Base-by-base conservation (phyloP, 1,284 basidiomycete genomes). In the Trichosporon ovoides region DNA sequence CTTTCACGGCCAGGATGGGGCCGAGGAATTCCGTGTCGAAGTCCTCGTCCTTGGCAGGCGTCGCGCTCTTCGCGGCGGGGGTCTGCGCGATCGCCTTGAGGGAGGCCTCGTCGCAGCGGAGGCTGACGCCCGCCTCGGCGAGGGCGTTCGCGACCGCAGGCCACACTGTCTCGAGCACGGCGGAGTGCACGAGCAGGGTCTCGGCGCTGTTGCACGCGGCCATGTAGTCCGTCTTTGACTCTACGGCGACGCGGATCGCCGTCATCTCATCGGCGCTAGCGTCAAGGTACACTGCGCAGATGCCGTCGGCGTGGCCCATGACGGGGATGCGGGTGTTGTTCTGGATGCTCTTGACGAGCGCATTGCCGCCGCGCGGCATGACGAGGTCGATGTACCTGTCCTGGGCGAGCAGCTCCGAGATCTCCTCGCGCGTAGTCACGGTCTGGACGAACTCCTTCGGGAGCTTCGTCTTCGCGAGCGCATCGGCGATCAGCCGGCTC, bases 361-460 rank as follows among this genome's bases (percentile, higher is more conserved):
- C 85, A 69, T 95, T 96, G 69, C 92, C 92, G 14, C 96, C 96
- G 55, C 96, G 81, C 0, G 96, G 96, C 75, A 98, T 97, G 56
- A 98, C 94, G 12, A 99, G 82, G 77, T 98, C 94, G 69, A 99
- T 97, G 76, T 92, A 93, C 53, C 84, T 83, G 72, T 98, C 94
- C 70, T 95, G 83, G 7, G 85, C 81, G 3, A 99, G 84, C 35
- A 99, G 79, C 0, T 87, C 85, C 0, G 90, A 87, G 11, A 99
- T 91, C 73, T 98, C 91, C 46, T 86, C 86, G 18, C 96, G 84
- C 1, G 92, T 92, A 67, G 96, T 88, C 49, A 99, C 87, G 5
- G 88, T 85, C 76, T 98, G 96, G 61, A 98, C 87, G 73, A 94
- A 92, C 5, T 87, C 83, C 7, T 78, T 75, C 0, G 92, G 90